Evolutionary conservation across 2,329 filamentous ascomycete species (phyloP).

Genomic region (Catunica adiposa): DNA sequence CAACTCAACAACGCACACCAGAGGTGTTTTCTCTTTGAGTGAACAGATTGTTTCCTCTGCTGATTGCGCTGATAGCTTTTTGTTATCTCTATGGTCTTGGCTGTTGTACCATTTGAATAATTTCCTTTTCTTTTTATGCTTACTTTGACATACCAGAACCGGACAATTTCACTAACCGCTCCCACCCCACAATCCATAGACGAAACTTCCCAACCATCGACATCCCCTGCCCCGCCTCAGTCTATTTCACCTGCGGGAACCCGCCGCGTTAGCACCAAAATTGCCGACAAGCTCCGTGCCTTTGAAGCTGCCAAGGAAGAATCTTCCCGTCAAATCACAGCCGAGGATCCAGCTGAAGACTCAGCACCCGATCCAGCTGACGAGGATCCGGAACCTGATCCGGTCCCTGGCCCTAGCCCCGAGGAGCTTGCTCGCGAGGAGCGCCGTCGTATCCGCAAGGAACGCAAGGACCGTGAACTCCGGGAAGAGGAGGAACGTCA

Average conservation of each 20-base stretch:
- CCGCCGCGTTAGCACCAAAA: conserved; percentile 25
- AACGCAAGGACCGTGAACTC: conserved; percentile 8
- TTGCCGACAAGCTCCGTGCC: conserved; percentile 39
- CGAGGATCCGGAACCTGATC: neutral
- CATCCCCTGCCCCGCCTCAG: conserved; percentile 3
- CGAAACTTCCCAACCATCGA: conserved; percentile 4
- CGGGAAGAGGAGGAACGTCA: conserved; percentile 8
- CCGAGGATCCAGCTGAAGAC: neutral
- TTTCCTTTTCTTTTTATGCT: neutral
- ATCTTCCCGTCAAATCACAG: conserved; percentile 16
- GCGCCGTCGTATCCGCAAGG: conserved; percentile 11
- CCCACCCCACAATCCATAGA: conserved; percentile 1
- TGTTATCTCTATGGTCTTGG: neutral
- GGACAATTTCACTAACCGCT: neutral
- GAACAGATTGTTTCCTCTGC: neutral
- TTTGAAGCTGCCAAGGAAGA: conserved; percentile 33
- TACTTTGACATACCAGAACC: neutral
- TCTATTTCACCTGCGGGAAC: neutral
- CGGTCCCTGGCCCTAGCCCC: neutral
- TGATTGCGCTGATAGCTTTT: neutral
- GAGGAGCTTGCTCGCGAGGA: conserved; percentile 11
- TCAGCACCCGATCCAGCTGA: conserved; percentile 2
- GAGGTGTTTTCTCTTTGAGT: conserved; percentile 6
- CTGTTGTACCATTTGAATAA: neutral
- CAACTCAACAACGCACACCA: conserved; percentile 1